Base-by-base conservation (phyloP, 768 basidiomycete genomes). In the Termitomyces sp. region DNA sequence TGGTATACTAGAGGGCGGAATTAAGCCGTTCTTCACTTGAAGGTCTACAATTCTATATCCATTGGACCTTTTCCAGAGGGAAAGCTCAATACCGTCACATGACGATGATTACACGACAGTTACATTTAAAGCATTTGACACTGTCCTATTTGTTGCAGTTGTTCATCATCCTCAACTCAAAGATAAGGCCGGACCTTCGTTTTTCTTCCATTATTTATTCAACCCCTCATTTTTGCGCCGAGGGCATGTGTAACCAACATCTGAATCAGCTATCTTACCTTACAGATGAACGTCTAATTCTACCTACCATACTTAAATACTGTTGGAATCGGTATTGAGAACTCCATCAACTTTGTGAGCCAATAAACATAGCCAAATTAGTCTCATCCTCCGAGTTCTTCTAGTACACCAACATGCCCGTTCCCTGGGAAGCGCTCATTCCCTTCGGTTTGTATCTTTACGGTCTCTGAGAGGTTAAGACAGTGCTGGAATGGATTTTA, bases 351-450 rank as follows among this genome's bases (percentile, higher is more conserved):
- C 11, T 34, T 34, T 34, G 34, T 34, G 12, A 14, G 12, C 12
- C 27, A 56, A 51, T 48, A 59, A 63, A 61, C 40, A 63, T 28
- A 27, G 25, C 47, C 59, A 61, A 65, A 63, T 40, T 42, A 30
- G 44, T 52, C 12, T 14, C 30, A 47, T 54, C 49, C 42, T 57
- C 34, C 3, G 3, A 16, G 35, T 23, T n/a, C 43, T 53, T 40
- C 52, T 30, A 44, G 42, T 47, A 50, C 42, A 58, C 53, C 69
- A 78, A 61, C 63, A 96, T 96, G 95, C 95, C 95, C 55, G 88
- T 97, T 64, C 95, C 94, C 63, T 98, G 91, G 88, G 94, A 98
- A 77, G 94, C 95, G 51, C 82, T 98, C 64, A 91, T 98, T 77
- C 95, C 95, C 46, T 94, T 95, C 67, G 95, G 95, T 94, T 59